Evolutionary conservation across 768 basidiomycete species (phyloP).

Genomic region (Lentinula sp.): DNA sequence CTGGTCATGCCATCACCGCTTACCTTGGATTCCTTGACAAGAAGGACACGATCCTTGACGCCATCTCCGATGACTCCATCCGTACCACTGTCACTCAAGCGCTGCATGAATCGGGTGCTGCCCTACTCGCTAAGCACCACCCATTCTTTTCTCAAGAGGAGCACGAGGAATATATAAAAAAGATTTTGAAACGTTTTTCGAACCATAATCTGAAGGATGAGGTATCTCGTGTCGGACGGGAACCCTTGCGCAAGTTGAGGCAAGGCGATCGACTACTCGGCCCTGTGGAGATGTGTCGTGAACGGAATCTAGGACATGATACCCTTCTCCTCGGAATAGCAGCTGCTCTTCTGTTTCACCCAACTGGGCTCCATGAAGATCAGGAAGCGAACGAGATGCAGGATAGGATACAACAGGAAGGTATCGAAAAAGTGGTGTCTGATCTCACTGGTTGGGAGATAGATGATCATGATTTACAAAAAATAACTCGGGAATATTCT

Average conservation of each 20-base stretch:
- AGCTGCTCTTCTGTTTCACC: slow-evolving; percentile 5
- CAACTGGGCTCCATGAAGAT: not conserved
- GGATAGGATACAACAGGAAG: slow-evolving; percentile 2
- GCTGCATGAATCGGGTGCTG: slow-evolving; percentile 29
- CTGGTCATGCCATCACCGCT: slow-evolving; percentile 31
- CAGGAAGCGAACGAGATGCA: slow-evolving; percentile 4
- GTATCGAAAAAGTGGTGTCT: not conserved
- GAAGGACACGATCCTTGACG: slow-evolving; percentile 22
- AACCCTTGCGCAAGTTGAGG: slow-evolving; percentile 32
- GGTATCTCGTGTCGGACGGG: slow-evolving; percentile 27
- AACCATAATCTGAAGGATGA: slow-evolving; percentile 30
- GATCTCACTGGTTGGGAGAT: slow-evolving; percentile 4
- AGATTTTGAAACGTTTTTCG: slow-evolving; percentile 23
- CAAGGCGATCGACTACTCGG: slow-evolving; percentile 28
- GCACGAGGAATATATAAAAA: slow-evolving; percentile 24
- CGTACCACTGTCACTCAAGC: slow-evolving; percentile 21
- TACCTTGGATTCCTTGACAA: slow-evolving; percentile 30
- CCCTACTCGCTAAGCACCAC: slow-evolving; percentile 22
- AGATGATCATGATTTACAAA: not conserved
- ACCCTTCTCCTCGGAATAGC: slow-evolving; percentile 24
- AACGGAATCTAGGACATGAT: slow-evolving; percentile 21
- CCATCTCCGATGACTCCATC: slow-evolving; percentile 24
- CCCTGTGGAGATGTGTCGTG: slow-evolving; percentile 26
- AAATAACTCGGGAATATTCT: slow-evolving; percentile 3
- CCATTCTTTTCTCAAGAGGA: slow-evolving; percentile 8